A percentile compares a stretch with the other conserved stretches of the same genome.
These are phyloP conservation scores for Malassezia globosa DNA, from an alignment of 1,284 basidiomycete species.

Conservation along the genomic window DNA sequence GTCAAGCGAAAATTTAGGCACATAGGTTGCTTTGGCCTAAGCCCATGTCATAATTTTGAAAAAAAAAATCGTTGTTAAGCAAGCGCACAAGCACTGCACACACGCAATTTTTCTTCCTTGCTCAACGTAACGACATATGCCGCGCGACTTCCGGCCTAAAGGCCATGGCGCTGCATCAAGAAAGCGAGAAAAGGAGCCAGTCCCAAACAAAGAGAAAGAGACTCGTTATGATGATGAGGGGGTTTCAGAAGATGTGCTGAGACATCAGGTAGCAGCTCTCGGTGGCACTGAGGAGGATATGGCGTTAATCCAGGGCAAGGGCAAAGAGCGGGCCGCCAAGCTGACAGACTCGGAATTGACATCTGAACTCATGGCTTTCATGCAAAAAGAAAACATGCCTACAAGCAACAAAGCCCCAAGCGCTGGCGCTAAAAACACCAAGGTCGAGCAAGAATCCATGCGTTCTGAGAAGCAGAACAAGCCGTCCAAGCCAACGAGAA, in stretches of 20 bases:
- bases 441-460: neutral
- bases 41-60: neutral
- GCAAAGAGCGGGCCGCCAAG: neutral
- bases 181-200: neutral
- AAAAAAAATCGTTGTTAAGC: neutral
- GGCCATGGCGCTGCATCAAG: conserved; percentile 13
- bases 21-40: no score
- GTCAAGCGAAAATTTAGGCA: neutral
- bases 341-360: conserved; percentile 11
- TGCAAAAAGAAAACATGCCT: conserved; percentile 13
- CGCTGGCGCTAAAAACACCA: neutral
- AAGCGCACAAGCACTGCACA: conserved; percentile 7
- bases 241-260: conserved; percentile 7
- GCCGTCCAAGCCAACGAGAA: neutral
- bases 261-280: conserved; percentile 8
- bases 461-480: neutral
- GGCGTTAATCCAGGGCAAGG: conserved; percentile 7
- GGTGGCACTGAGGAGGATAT: conserved; percentile 14
- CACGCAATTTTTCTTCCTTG: conserved; percentile 12
- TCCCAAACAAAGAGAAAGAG: neutral
- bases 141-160: conserved; percentile 32
- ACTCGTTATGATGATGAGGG: conserved; percentile 17
- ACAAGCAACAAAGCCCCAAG: neutral
- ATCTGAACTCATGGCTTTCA: conserved; percentile 7
- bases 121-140: conserved; percentile 20